Evolutionary conservation across 1,139 yeast species (phyloP).

Genomic region (Starmera stellimalicola): DNA sequence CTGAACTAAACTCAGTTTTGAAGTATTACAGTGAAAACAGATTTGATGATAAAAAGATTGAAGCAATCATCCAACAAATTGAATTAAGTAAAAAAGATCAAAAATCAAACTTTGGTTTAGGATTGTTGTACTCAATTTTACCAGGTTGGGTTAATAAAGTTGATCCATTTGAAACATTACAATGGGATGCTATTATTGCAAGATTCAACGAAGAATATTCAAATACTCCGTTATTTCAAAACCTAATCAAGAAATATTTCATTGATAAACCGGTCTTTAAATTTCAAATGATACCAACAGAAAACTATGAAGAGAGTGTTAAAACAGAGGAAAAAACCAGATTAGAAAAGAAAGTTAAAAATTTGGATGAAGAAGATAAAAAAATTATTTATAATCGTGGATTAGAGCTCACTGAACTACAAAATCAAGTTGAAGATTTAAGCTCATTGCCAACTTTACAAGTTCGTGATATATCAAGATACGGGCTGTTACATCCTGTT

Average conservation of each 20-base stretch:
- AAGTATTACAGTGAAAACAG: conserved; percentile 35
- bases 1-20: conserved; percentile 36
- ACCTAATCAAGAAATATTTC: conserved; percentile 45
- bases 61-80: conserved; percentile 81
- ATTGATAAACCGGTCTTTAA: conserved; percentile 48
- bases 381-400: conserved; percentile 54
- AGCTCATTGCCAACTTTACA: conserved; percentile 73
- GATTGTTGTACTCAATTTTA: conserved; percentile 59
- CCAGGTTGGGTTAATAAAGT: conserved; percentile 80
- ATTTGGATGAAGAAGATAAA: conserved; percentile 47
- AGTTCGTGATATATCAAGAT: conserved; percentile 59
- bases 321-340: conserved; percentile 47
- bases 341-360: conserved; percentile 33
- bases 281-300: conserved; percentile 70
- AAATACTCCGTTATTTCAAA: conserved; percentile 52
- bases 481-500: conserved; percentile 34
- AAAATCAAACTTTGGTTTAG: conserved; percentile 85
- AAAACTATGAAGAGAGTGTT: conserved; percentile 38
- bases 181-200: conserved; percentile 51
- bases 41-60: conserved; percentile 55
- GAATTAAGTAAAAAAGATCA: conserved; percentile 81
- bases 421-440: conserved; percentile 60
- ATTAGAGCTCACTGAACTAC: conserved; percentile 47
- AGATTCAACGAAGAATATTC: conserved; percentile 56
- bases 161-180: conserved; percentile 59